These are phyloP conservation scores for Lachnellula willkommii DNA, from an alignment of 2,329 filamentous ascomycete genomes.

Conservation along the genomic window DNA sequence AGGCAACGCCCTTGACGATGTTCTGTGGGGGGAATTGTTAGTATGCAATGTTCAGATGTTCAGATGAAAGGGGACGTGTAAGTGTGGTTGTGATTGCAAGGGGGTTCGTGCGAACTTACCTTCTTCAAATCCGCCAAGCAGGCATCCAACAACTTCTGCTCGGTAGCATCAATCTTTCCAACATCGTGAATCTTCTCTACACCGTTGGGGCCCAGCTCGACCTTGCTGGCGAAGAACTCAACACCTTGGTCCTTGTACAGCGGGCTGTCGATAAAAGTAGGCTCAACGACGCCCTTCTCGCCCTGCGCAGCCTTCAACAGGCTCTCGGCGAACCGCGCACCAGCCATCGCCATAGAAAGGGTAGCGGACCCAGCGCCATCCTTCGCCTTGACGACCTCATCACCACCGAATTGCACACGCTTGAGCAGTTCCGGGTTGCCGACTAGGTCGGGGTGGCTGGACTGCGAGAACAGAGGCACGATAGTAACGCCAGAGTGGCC, in stretches of 20 bases:
- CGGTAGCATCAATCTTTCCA: conserved; percentile 75
- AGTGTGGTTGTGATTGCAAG: background rate
- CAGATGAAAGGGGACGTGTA: background rate
- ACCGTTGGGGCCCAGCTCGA: conserved; percentile 94
- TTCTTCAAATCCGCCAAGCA: conserved; percentile 79
- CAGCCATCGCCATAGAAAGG: conserved; percentile 97
- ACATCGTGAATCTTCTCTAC: conserved; percentile 89
- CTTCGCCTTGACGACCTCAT: conserved; percentile 99
- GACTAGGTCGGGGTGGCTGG: conserved; percentile 75
- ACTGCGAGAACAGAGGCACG: conserved; percentile 94
- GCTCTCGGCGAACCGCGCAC: conserved; percentile 77
- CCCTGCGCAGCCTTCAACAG: conserved; percentile 89
- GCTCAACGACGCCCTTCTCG: conserved; percentile 92
- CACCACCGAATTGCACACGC: conserved; percentile 97
- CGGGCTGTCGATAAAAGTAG: conserved; percentile 92
- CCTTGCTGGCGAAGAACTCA: conserved; percentile 92
- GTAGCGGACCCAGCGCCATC: conserved; percentile 95
- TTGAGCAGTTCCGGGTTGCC: conserved; percentile 71
- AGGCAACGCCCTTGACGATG: conserved; percentile 80
- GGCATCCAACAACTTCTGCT: conserved; percentile 85
- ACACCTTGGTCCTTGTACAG: conserved; percentile 98
- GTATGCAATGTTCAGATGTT: background rate
- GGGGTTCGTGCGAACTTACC: conserved; percentile 17
- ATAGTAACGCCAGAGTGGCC: conserved; percentile 98
- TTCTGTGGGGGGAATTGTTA: conserved; percentile 51